These are phyloP conservation scores for Botrytis tulipae DNA, from an alignment of 2,329 filamentous ascomycete species.

Conservation along the genomic window DNA sequence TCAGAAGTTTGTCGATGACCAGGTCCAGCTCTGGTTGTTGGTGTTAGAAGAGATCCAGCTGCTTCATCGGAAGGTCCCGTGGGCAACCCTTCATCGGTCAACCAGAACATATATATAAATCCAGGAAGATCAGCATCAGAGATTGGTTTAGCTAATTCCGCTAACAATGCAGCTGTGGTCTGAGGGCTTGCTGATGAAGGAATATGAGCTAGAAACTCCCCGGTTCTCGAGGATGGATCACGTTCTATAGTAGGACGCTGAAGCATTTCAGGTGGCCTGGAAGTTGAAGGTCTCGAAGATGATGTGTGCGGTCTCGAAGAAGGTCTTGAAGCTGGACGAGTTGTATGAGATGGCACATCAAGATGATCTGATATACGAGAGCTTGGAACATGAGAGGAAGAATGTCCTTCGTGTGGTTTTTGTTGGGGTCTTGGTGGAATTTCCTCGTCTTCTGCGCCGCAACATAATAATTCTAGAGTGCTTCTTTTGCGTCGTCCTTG, in stretches of 20 bases:
- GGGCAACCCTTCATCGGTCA: conserved; percentile 65
- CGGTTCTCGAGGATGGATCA: conserved; percentile 39
- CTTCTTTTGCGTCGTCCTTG: conserved; percentile 27
- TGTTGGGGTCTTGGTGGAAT: conserved; percentile 32
- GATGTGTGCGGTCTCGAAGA: conserved; percentile 20
- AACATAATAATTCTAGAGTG: conserved; percentile 34
- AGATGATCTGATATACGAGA: conserved; percentile 4
- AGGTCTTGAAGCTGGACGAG: conserved; percentile 19
- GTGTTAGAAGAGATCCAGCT: conserved; percentile 57
- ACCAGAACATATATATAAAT: conserved; percentile 99
- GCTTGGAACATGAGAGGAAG: conserved; percentile 23
- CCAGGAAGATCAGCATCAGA: conserved; percentile 75
- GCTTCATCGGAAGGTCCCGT: conserved; percentile 56
- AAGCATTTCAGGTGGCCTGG: conserved; percentile 24
- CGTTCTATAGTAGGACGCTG: conserved; percentile 31
- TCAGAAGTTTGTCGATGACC: conserved; percentile 51
- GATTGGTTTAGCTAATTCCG: conserved; percentile 74
- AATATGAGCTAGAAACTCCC: conserved; percentile 63
- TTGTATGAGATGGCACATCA: conserved; percentile 16
- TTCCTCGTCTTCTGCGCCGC: conserved; percentile 33
- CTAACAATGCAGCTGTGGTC: conserved; percentile 67
- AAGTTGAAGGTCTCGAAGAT: conserved; percentile 17
- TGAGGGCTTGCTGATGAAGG: conserved; percentile 64
- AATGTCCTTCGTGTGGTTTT: conserved; percentile 20
- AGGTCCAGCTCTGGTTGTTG: conserved; percentile 44